Base-by-base conservation (phyloP, 305 asterid genomes). In the Fraxinus latifolia region DNA sequence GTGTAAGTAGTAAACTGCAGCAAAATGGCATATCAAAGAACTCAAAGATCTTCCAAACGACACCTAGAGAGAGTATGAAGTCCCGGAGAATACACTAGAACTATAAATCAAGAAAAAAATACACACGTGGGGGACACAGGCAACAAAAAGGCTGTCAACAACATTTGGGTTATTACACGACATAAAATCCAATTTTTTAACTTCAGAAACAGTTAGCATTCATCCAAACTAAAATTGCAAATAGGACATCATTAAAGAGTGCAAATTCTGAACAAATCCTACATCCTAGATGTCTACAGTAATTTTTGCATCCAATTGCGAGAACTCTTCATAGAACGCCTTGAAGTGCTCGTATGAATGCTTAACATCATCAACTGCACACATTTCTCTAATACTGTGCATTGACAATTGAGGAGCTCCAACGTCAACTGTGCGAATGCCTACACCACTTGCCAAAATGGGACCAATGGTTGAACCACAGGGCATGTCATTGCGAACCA, bases 381-480 rank as follows among this genome's bases (percentile, higher is more conserved):
- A 95, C 98, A 95, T 92, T 80, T 95, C 98, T 86, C 99, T 88
- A 25, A 95, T 91, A 89, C 99, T 92, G 79, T 96, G 99, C 99
- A 94, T 96, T 3, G 99, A 96, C 79, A 94, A 85, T 81, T 94
- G 99, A 11, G 99, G 98, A 32, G 93, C 97, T 76, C 99, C 99
- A 0, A 95, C 92, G 65, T 95, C 99, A 36, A 96, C 97, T 0
- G 98, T 93, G 36, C 97, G 91, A 21, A 96, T 91, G 60, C 98
- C 99, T 31, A 92, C 91, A 37, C 99, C 98, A 12, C 99, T 96
- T 0, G 99, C 97, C 91, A 94, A 83, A 70, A 96, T 96, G 27
- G 99, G 99, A 7, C 99, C 99, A 44, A 94, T 94, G 60, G 99
- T 96, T 25, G 99, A 94, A 31, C 99, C 99, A 85, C 99, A 96